Conservation (phyloP, 1,139 yeast genomes). For the Pichia sp. region DNA sequence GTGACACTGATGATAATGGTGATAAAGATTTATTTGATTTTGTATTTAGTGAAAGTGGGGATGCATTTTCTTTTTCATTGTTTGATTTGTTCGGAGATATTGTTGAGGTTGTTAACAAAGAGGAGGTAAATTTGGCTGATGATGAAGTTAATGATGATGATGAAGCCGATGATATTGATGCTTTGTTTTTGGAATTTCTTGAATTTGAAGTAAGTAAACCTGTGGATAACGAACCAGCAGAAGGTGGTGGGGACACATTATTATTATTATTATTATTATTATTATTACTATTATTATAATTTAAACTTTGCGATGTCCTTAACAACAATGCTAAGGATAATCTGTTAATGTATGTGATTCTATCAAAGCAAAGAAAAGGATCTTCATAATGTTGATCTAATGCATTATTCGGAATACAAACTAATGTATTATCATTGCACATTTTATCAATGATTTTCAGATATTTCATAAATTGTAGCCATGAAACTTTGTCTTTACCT, state of each 20-base stretch:
- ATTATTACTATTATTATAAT: no score
- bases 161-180: no score
- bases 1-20: no score
- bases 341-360: slow-evolving; percentile 23
- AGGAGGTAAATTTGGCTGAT: no score
- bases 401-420: slow-evolving; percentile 23
- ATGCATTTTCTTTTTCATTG: no score
- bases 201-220: no score
- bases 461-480: slow-evolving; percentile 28
- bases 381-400: slow-evolving; percentile 21
- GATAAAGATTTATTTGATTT: no score
- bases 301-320: slow-evolving; percentile 12
- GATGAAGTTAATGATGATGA: no score
- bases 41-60: no score
- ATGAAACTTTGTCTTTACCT: slow-evolving; percentile 29
- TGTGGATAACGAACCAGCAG: not conserved
- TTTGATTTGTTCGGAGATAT: no score
- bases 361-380: slow-evolving; percentile 25
- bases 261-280: not conserved
- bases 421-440: slow-evolving; percentile 19
- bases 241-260: not conserved
- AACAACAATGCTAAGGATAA: slow-evolving; percentile 21
- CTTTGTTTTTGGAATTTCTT: no score
- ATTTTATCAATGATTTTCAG: slow-evolving; percentile 21
- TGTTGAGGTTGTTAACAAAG: no score